Conservation (phyloP, 164 flowering plant species). For the Chimonanthus praecox region DNA sequence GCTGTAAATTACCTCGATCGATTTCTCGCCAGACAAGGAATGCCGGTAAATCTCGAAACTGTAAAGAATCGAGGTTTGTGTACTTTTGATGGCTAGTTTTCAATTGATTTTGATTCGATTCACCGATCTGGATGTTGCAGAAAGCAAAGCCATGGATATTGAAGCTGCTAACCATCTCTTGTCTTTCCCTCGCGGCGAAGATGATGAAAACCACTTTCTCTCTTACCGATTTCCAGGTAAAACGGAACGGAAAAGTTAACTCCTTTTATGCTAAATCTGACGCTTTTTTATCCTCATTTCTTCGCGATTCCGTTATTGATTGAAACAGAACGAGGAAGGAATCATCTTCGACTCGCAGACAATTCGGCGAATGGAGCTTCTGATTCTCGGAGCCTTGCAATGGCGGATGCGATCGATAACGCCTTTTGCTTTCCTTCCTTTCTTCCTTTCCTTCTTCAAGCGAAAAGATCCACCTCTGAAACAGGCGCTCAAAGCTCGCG, state of each 20-base stretch:
- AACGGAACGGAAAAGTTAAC: background rate
- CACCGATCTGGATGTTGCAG: constrained; percentile 29
- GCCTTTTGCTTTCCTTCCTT: constrained; percentile 55
- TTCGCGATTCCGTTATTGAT: background rate
- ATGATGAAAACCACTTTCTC: constrained; percentile 42
- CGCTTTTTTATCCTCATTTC: background rate
- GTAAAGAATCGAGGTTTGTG: background rate
- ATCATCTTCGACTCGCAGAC: constrained; percentile 43
- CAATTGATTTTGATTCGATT: background rate
- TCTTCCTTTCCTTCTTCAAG: constrained; percentile 41
- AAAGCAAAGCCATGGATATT: constrained; percentile 52
- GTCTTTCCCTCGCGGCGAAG: constrained; percentile 57
- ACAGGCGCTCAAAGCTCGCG: constrained; percentile 41
- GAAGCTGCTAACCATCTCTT: constrained; percentile 40
- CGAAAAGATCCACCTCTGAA: constrained; percentile 33
- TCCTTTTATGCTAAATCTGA: background rate
- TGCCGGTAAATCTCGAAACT: constrained; percentile 31
- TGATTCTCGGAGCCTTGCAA: constrained; percentile 53
- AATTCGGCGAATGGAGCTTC: constrained; percentile 47
- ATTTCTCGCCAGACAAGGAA: constrained; percentile 38
- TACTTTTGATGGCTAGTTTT: background rate
- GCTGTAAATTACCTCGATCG: constrained; percentile 75
- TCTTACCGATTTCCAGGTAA: constrained; percentile 46
- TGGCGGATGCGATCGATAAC: constrained; percentile 82
- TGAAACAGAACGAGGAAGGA: constrained; percentile 39